A percentile compares a stretch with the other conserved stretches of the same genome.
Evolutionary conservation across 768 basidiomycete genomes (phyloP).

Genomic region (Suillus hirtellus): DNA sequence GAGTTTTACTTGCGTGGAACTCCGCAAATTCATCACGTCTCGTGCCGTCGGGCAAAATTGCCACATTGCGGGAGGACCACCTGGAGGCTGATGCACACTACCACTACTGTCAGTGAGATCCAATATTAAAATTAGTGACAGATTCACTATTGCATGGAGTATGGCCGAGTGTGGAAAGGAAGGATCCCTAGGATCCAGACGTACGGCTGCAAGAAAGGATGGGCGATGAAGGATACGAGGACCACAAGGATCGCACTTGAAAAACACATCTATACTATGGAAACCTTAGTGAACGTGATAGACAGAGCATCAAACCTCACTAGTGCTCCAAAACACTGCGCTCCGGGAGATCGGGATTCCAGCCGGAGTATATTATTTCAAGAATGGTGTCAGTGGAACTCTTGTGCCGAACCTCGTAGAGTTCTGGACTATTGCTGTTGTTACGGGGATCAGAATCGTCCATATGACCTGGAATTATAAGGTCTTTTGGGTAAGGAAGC

Average conservation of each 20-base stretch:
- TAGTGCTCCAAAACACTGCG: slow-evolving; percentile 73
- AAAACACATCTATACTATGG: slow-evolving; percentile 80
- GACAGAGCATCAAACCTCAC: slow-evolving; percentile 39
- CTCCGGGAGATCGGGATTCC: slow-evolving; percentile 85
- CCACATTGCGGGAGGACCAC: slow-evolving; percentile 72
- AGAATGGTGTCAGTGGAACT: slow-evolving; percentile 53
- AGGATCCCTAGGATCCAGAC: slow-evolving; percentile 75
- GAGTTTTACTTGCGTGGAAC: slow-evolving; percentile 84
- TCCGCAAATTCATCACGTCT: slow-evolving; percentile 86
- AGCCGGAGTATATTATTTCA: slow-evolving; percentile 72
- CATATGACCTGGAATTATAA: slow-evolving; percentile 36
- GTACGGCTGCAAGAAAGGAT: slow-evolving; percentile 78
- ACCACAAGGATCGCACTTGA: slow-evolving; percentile 84
- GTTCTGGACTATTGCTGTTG: slow-evolving; percentile 53
- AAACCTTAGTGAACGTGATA: slow-evolving; percentile 15
- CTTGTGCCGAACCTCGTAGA: slow-evolving; percentile 38
- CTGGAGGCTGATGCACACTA: slow-evolving; percentile 84
- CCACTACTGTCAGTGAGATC: slow-evolving; percentile 13
- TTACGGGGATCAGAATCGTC: slow-evolving; percentile 40
- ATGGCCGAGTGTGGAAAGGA: slow-evolving; percentile 89
- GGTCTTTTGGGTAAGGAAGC: neutral
- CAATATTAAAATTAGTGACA: slow-evolving; percentile 8
- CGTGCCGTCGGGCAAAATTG: slow-evolving; percentile 70
- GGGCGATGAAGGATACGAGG: slow-evolving; percentile 81
- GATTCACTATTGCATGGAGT: slow-evolving; percentile 82